These are phyloP conservation scores for Pythium phragmiticola DNA, from an alignment of 352 stramenopile species.

Conservation along the genomic window DNA sequence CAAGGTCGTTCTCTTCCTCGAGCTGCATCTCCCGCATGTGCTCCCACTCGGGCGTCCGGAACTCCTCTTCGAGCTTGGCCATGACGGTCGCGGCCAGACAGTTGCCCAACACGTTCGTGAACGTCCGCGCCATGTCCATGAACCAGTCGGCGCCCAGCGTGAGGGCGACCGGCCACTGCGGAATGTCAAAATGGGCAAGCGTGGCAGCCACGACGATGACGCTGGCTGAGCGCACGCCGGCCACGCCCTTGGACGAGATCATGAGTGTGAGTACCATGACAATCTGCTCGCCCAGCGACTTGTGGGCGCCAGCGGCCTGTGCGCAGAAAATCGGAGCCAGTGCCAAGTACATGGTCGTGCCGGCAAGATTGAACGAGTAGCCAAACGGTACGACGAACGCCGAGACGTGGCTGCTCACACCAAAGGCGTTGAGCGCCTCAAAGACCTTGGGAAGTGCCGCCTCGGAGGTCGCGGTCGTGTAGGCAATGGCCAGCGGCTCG, in stretches of 20 bases:
- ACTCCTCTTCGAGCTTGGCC: slow-evolving; percentile 63
- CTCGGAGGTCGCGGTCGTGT: slow-evolving; percentile 27
- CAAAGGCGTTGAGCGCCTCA: slow-evolving; percentile 46
- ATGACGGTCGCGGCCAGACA: slow-evolving; percentile 52
- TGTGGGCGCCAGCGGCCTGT: slow-evolving; percentile 39
- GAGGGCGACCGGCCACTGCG: slow-evolving; percentile 53
- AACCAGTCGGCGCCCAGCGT: slow-evolving; percentile 60
- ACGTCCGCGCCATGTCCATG: slow-evolving; percentile 59
- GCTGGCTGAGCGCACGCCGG: slow-evolving; percentile 9
- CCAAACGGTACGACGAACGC: slow-evolving; percentile 61
- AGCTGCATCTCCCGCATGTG: slow-evolving; percentile 9
- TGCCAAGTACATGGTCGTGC: slow-evolving; percentile 50
- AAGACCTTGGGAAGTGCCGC: slow-evolving; percentile 61
- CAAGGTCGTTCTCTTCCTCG: slow-evolving; percentile 2
- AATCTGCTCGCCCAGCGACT: slow-evolving; percentile 15
- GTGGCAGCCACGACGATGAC: slow-evolving; percentile 16
- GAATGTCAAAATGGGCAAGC: slow-evolving; percentile 37
- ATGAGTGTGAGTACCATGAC: slow-evolving; percentile 19
- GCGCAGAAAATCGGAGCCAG: slow-evolving; percentile 52
- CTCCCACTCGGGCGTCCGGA: slow-evolving; percentile 52
- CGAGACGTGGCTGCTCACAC: slow-evolving; percentile 47
- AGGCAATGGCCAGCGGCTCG: slow-evolving; percentile 54
- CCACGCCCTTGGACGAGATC: slow-evolving; percentile 15
- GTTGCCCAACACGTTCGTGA: slow-evolving; percentile 59
- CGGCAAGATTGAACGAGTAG: slow-evolving; percentile 70